Evolutionary conservation across 495 filamentous ascomycete species (phyloP), one percentile per base, ranked within the genome.

Genomic region (Daldinia grandis): DNA sequence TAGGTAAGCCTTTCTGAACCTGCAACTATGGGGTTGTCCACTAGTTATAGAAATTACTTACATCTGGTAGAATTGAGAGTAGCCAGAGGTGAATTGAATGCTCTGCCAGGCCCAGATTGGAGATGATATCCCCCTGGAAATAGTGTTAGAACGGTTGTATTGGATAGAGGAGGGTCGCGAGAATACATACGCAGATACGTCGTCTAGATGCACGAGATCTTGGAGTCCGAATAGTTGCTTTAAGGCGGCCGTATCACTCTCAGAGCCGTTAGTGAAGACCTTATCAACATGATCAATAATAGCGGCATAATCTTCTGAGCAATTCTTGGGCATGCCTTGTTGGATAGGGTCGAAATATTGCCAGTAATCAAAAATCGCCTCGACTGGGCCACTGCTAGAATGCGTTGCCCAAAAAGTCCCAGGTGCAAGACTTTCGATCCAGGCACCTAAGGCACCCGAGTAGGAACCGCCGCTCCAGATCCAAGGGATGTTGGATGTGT

Each of bases 371-470:
- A 81, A 81, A 35, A 90, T 82, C 1, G 86, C 83, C 73, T 91
- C 81, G 7, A 91, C 88, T 3, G 85, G 85, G 2, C 85, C 88
- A 72, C 84, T 87, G 47, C 85, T 87, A 12, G 85, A 82, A 71
- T 88, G 84, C 55, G 88, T 89, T 3, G 87, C 88, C 87, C 87
- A 90, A 73, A 88, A 88, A 0, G 87, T 89, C 7, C 87, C 88
- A 0, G 88, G 87, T 1, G 84, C 78, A 5, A 81, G 74, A 4
- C 80, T 80, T 21, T 84, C 83, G 4, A 82, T 83, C 89, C 89
- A 91, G 1, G 84, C 87, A 6, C 87, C 70, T 57, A 90, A 76
- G 5, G 87, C 88, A 54, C 88, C 89, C 40, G 85, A 82, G 72
- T 90, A 91, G 3, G 87, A 89, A 40, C 87, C 87, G 31, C 89